Percentiles rank a stretch among this genome's conserved stretches.
phyloP scores from a whole-genome alignment of 805 yeast species.

The Spathaspora arborariae region DNA sequence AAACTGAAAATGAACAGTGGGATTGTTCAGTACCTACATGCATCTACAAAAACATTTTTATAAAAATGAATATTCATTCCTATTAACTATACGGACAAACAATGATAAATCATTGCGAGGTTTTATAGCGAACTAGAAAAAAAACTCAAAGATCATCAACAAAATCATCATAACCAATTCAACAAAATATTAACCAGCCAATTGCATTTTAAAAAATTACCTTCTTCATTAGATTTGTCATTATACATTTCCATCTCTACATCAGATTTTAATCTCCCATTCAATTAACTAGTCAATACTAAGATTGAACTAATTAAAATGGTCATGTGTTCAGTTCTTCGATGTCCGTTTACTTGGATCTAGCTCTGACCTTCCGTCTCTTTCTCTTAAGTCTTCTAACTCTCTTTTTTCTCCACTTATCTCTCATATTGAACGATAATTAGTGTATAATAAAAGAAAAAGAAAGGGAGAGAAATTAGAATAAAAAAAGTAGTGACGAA shows the following conservation, averaged over 20 bases:
- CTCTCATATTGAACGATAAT: conserved; percentile 63
- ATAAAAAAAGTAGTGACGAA: conserved; percentile 1
- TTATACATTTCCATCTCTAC: not conserved
- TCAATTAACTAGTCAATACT: conserved; percentile 1
- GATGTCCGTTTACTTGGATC: conserved; percentile 86
- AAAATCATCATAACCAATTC: not conserved
- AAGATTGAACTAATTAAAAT: conserved; percentile 2
- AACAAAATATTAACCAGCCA: not conserved
- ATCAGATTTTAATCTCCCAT: not conserved
- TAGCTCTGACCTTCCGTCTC: conserved; percentile 99
- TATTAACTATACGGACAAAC: conserved; percentile 1
- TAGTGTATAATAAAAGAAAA: conserved; percentile 21
- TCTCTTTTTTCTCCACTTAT: conserved; percentile 99
- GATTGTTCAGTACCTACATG: not conserved
- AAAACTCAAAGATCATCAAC: not conserved
- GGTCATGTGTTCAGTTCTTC: not conserved
- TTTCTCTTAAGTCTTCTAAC: conserved; percentile 99
- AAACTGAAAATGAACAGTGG: not conserved
- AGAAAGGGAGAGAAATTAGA: conserved; percentile 2
- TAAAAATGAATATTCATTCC: not conserved
- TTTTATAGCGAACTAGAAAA: conserved; percentile 1
- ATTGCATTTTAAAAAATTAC: not conserved
- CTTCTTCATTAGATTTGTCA: not conserved
- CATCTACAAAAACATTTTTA: not conserved
- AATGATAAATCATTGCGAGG: not conserved